These are phyloP conservation scores for Exserohilum turcica DNA, from an alignment of 2,329 filamentous ascomycete genomes.

Conservation along the genomic window DNA sequence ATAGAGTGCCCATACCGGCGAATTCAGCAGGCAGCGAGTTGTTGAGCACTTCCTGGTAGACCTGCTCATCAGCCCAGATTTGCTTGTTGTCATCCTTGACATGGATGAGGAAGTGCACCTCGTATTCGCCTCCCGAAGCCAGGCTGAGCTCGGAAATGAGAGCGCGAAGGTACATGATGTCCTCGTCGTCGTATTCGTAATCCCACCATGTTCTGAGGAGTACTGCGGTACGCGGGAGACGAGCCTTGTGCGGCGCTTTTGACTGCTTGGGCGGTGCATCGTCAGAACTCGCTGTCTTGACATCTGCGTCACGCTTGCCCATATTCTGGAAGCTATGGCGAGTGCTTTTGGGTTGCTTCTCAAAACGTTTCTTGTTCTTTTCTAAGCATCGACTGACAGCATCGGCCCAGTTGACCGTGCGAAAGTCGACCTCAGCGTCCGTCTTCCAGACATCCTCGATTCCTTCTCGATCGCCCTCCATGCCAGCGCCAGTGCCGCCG, in stretches of 20 bases:
- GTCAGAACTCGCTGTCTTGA: slow-evolving; percentile 9
- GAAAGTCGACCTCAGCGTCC: slow-evolving; percentile 75
- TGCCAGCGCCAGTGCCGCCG: slow-evolving; percentile 83
- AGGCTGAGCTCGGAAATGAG: slow-evolving; percentile 79
- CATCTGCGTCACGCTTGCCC: slow-evolving; percentile 30
- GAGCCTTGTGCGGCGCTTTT: slow-evolving; percentile 41
- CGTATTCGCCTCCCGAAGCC: slow-evolving; percentile 79
- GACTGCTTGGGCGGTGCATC: slow-evolving; percentile 24
- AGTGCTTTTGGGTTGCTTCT: slow-evolving; percentile 40
- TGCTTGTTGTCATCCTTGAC: slow-evolving; percentile 79
- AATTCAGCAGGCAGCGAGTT: slow-evolving; percentile 56
- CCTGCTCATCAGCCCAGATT: slow-evolving; percentile 79
- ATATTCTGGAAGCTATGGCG: slow-evolving; percentile 51
- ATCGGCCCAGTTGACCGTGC: slow-evolving; percentile 76
- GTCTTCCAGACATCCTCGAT: slow-evolving; percentile 78
- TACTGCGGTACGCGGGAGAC: slow-evolving; percentile 70
- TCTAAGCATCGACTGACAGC: slow-evolving; percentile 74
- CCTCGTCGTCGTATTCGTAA: slow-evolving; percentile 77
- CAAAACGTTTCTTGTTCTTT: slow-evolving; percentile 73
- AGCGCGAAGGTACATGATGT: slow-evolving; percentile 80
- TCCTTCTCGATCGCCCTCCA: slow-evolving; percentile 82
- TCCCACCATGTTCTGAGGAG: slow-evolving; percentile 83
- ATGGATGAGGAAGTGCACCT: slow-evolving; percentile 81
- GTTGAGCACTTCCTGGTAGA: slow-evolving; percentile 69
- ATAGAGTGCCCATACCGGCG: slow-evolving; percentile 58